Percentiles rank a stretch among this genome's conserved stretches.
These are phyloP conservation scores for Jatropha multifida DNA, from an alignment of 441 rosid genomes.

Conservation along the genomic window DNA sequence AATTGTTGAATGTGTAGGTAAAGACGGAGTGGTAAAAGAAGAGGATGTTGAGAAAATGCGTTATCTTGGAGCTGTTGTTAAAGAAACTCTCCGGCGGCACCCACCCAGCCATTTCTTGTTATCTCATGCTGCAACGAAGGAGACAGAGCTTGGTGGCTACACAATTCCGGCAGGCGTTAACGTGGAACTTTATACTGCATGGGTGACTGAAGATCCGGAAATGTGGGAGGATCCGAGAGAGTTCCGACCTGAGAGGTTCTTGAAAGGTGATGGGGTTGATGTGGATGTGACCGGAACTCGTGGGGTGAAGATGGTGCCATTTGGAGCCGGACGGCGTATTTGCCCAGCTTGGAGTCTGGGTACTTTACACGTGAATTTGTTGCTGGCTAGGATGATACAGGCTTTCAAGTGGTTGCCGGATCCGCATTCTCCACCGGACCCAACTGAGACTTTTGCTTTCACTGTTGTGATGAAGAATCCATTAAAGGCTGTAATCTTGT, in stretches of 20 bases:
- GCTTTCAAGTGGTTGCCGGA: constrained; percentile 69
- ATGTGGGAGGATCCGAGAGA: constrained; percentile 67
- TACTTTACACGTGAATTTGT: constrained; percentile 55
- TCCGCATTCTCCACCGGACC: constrained; percentile 66
- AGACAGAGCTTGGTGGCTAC: constrained; percentile 73
- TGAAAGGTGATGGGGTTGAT: constrained; percentile 69
- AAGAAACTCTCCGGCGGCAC: constrained; percentile 87
- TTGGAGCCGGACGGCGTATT: constrained; percentile 88
- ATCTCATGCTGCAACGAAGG: constrained; percentile 67
- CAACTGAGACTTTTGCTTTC: constrained; percentile 81
- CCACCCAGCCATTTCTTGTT: constrained; percentile 90
- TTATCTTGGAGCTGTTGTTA: constrained; percentile 65
- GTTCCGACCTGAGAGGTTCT: constrained; percentile 79
- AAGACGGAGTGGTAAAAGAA: constrained; percentile 52
- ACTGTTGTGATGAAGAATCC: constrained; percentile 90
- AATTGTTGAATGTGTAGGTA: constrained; percentile 51
- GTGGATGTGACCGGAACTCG: constrained; percentile 84
- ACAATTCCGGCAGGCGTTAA: constrained; percentile 55
- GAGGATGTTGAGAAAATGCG: constrained; percentile 68
- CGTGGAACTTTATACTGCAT: constrained; percentile 89
- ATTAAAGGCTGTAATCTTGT: constrained; percentile 57
- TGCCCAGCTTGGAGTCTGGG: constrained; percentile 91
- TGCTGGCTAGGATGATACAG: constrained; percentile 85
- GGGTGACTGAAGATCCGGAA: constrained; percentile 80
- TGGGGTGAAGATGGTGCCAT: constrained; percentile 74